Conservation (phyloP, 495 filamentous ascomycete species). For the Podospora appendiculata region DNA sequence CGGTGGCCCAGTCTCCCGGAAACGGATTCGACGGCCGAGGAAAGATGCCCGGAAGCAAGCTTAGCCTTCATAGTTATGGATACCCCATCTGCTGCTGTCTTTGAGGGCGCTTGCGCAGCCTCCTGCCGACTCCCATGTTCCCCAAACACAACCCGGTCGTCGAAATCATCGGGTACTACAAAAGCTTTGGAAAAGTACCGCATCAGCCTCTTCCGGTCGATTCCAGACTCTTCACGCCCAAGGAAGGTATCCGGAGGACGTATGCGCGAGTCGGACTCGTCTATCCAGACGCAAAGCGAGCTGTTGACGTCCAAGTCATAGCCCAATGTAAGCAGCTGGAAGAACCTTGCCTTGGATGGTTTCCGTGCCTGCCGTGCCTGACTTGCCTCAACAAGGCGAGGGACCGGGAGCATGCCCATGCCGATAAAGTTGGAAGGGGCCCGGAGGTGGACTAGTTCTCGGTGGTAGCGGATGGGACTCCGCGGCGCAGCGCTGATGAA, state of each 20-base stretch:
- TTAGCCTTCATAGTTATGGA: too few relatives aligned
- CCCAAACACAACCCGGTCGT: conserved; percentile 10
- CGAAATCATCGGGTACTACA: conserved; percentile 21
- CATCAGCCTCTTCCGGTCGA: conserved; percentile 3
- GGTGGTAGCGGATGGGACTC: conserved; percentile 12
- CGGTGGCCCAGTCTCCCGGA: too few relatives aligned
- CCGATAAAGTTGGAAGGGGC: conserved; percentile 8
- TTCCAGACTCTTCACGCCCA: not conserved
- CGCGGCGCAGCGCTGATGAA: conserved; percentile 11
- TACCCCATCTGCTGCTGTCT: too few relatives aligned
- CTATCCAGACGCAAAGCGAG: conserved; percentile 22
- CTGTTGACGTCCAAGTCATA: conserved; percentile 15
- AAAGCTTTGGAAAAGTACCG: conserved; percentile 8
- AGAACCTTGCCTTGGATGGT: conserved; percentile 12
- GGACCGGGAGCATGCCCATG: conserved; percentile 15
- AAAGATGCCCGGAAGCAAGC: too few relatives aligned
- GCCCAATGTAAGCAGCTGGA: conserved; percentile 23
- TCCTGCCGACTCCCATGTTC: conserved; percentile 1
- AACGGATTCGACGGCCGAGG: too few relatives aligned
- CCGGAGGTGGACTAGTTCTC: conserved; percentile 10
- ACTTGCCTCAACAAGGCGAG: not conserved
- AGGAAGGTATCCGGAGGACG: conserved; percentile 3
- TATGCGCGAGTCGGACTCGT: conserved; percentile 1
- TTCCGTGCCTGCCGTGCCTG: too few relatives aligned
- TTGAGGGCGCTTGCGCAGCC: not conserved